Evolutionary conservation across 352 stramenopile species (phyloP), one percentile per base, ranked within the genome.

Genomic region (Globisporangium apiculatum): DNA sequence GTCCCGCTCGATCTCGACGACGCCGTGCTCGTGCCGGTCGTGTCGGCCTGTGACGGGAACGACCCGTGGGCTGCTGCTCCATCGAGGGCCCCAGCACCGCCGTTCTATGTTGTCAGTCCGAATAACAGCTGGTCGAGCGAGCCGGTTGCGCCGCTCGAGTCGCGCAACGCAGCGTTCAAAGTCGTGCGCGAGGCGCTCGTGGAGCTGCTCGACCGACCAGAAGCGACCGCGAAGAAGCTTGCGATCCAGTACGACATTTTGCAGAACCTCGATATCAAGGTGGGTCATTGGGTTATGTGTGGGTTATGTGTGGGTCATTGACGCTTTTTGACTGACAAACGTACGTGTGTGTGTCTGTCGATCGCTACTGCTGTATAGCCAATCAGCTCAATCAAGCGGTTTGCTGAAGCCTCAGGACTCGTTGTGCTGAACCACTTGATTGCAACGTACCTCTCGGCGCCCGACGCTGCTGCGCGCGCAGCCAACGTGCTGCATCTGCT

Each of bases 311-410:
- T 71, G 45, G 35, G 55, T 10, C 18, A 5, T 38, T 55, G 10
- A 24, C 18, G 18, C 18, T 24, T 3, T 31, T 31, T 31, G 24
- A 31, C 24, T 31, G 24, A 31, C 24, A 3, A 31, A 42, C 14
- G 7, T 18, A 7, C 31, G 8, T 24, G 35, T 37, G 10, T 43
- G 37, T 18, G n/a, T 31, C n/a, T 18, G 7, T 40, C 17, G 6
- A 18, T 55, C 8, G n/a, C 17, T 31, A 17, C 15, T 4, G 6
- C 11, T 7, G 14, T 7, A n/a, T 31, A 83, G 60, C 73, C 84
- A 54, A 76, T 76, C 15, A 81, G 86, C 48, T 75, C 81, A 4
- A 68, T 89, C 43, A 69, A 73, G 47, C 75, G 81, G 36, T 91
- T 91, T 48, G 67, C 84, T 18, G 67, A 87, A 4, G 69, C 69